Evolutionary conservation across 257 asterid genomes (phyloP).

Genomic region (Solanum dulcamara): DNA sequence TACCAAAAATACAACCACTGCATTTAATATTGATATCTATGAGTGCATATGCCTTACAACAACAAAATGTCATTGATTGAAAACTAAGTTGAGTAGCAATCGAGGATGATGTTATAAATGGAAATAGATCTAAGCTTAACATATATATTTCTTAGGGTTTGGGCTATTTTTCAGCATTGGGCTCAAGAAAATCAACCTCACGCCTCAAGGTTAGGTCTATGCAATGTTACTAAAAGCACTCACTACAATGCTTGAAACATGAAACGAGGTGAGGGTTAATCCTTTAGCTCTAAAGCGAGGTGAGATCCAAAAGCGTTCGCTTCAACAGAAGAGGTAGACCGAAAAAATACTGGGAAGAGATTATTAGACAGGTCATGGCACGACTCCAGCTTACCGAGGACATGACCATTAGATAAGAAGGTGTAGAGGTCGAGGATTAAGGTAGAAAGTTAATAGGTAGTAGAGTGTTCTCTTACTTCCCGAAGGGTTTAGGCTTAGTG

Average conservation of each 20-base stretch:
- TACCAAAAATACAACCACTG: neutral
- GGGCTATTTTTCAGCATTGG: neutral
- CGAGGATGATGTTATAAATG: too few species aligned
- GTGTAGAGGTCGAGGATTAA: rapidly evolving
- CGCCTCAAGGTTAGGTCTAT: neutral
- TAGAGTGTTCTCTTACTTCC: neutral
- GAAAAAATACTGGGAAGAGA: too few species aligned
- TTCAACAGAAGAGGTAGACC: too few species aligned
- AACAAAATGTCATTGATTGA: neutral
- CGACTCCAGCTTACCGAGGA: rapidly evolving
- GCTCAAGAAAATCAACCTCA: neutral
- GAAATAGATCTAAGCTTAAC: neutral
- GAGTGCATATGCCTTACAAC: neutral
- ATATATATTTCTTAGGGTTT: too few species aligned
- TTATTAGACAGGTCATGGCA: too few species aligned
- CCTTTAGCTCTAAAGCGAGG: neutral
- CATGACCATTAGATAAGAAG: neutral
- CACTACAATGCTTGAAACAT: neutral
- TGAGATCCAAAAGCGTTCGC: too few species aligned
- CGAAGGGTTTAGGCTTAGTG: too few species aligned
- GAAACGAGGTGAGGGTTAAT: neutral
- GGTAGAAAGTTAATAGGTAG: neutral
- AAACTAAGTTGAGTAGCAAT: too few species aligned
- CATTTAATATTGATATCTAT: neutral
- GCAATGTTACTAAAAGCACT: neutral